A percentile compares a stretch with the other conserved stretches of the same genome.
phyloP scores from a whole-genome alignment of 2,329 filamentous ascomycete genomes.

The Aspergillus sclerotialis region DNA sequence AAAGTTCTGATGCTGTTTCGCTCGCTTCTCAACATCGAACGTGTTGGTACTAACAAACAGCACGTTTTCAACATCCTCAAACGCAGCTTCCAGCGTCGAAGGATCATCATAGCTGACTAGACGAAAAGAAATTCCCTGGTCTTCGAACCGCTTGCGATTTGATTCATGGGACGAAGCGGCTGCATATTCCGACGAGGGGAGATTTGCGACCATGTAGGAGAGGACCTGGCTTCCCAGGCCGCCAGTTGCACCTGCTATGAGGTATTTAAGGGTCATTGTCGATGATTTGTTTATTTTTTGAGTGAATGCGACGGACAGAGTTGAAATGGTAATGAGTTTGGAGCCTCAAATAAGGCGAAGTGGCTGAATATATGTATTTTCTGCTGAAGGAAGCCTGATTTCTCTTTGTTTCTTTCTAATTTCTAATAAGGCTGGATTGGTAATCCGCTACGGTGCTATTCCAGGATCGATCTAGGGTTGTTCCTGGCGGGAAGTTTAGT shows the following conservation, averaged over 20 bases:
- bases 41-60: conserved; percentile 53
- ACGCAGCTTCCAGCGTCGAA: conserved; percentile 40
- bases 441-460: too few relatives aligned
- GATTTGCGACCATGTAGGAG: conserved; percentile 22
- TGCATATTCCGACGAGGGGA: conserved; percentile 40
- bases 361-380: too few relatives aligned
- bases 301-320: too few relatives aligned
- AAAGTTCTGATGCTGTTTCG: conserved; percentile 42
- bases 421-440: too few relatives aligned
- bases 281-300: too few relatives aligned
- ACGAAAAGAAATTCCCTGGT: conserved; percentile 44
- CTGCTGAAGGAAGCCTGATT: too few relatives aligned
- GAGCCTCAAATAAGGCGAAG: too few relatives aligned
- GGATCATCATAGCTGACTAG: conserved; percentile 47
- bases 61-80: conserved; percentile 46
- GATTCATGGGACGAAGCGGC: conserved; percentile 44
- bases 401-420: too few relatives aligned
- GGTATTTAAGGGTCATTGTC: conserved; percentile 29
- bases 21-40: conserved; percentile 41
- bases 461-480: too few relatives aligned
- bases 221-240: conserved; percentile 30
- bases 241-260: conserved; percentile 32
- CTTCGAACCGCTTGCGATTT: conserved; percentile 29
- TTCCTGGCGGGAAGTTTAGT: too few relatives aligned
- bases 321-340: too few relatives aligned